A percentile compares a stretch with the other conserved stretches of the same genome.
phyloP scores from a whole-genome alignment of 495 filamentous ascomycete genomes.

The Daldinia loculata region DNA sequence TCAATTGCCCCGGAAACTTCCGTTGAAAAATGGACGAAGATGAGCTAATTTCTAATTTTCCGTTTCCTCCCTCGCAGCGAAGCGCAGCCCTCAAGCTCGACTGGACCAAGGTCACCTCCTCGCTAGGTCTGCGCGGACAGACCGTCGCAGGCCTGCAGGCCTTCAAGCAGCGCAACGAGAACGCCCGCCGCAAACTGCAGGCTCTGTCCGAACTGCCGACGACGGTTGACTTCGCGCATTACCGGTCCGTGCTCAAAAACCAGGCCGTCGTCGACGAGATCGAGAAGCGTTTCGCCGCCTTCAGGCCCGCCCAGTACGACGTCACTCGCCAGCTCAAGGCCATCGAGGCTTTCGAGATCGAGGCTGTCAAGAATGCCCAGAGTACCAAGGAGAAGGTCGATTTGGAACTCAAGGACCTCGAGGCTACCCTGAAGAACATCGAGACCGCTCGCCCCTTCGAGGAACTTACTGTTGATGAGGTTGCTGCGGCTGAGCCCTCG shows the following conservation, averaged over 20 bases:
- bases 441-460: conserved; percentile 96
- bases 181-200: conserved; percentile 91
- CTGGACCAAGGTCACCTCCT: conserved; percentile 90
- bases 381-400: conserved; percentile 95
- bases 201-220: conserved; percentile 79
- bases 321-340: conserved; percentile 91
- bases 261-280: conserved; percentile 92
- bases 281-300: conserved; percentile 88
- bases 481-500: conserved; percentile 88
- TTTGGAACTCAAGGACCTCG: conserved; percentile 86
- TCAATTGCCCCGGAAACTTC: conserved; percentile 18
- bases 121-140: conserved; percentile 94
- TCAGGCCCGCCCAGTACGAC: conserved; percentile 93
- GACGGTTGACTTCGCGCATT: conserved; percentile 89
- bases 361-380: conserved; percentile 96
- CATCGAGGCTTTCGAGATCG: conserved; percentile 96
- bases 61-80: conserved; percentile 66
- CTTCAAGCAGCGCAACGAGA: conserved; percentile 99
- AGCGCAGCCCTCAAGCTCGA: conserved; percentile 99
- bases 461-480: conserved; percentile 97
- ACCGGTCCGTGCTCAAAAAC: conserved; percentile 94
- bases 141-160: conserved; percentile 87
- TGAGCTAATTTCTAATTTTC: conserved; percentile 60
- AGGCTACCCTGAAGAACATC: conserved; percentile 95
- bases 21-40: conserved; percentile 12